Evolutionary conservation across 2,329 filamentous ascomycete genomes (phyloP).

Genomic region (Metarhizium anisopliae): DNA sequence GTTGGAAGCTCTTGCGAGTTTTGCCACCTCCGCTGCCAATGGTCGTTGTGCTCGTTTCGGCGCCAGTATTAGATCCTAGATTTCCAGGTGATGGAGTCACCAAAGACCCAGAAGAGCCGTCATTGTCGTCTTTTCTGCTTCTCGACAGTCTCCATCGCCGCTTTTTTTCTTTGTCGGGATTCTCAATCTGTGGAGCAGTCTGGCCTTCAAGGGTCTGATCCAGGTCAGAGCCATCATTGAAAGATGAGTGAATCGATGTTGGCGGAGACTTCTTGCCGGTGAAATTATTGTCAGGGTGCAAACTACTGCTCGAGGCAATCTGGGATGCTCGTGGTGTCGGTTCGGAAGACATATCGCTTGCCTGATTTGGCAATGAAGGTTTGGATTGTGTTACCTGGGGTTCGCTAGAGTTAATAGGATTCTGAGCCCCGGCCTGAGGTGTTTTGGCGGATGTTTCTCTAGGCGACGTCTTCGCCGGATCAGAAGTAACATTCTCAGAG

Average conservation of each 20-base stretch:
- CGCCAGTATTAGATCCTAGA: constrained; percentile 53
- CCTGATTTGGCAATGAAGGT: constrained; percentile 12
- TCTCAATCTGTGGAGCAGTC: constrained; percentile 25
- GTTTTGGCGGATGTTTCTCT: neutral
- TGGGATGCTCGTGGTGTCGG: constrained; percentile 39
- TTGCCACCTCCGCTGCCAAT: constrained; percentile 51
- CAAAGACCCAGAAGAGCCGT: constrained; percentile 29
- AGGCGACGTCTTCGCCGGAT: neutral
- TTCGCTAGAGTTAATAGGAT: neutral
- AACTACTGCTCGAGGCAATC: constrained; percentile 28
- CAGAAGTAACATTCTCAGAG: constrained; percentile 1
- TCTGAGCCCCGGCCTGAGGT: neutral
- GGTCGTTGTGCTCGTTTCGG: constrained; percentile 59
- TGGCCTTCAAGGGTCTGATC: constrained; percentile 59
- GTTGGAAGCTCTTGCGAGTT: constrained; percentile 39
- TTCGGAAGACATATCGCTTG: constrained; percentile 30
- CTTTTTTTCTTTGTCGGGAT: constrained; percentile 59
- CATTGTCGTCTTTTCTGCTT: constrained; percentile 46
- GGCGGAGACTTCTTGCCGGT: constrained; percentile 65
- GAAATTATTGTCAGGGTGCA: constrained; percentile 40
- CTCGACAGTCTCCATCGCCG: constrained; percentile 66
- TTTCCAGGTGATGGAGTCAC: constrained; percentile 35
- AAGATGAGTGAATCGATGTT: constrained; percentile 65
- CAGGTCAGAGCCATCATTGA: constrained; percentile 73
- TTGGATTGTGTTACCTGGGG: constrained; percentile 4